phyloP scores from a whole-genome alignment of 2,329 filamentous ascomycete genomes.

The Leptographium lundbergii region DNA sequence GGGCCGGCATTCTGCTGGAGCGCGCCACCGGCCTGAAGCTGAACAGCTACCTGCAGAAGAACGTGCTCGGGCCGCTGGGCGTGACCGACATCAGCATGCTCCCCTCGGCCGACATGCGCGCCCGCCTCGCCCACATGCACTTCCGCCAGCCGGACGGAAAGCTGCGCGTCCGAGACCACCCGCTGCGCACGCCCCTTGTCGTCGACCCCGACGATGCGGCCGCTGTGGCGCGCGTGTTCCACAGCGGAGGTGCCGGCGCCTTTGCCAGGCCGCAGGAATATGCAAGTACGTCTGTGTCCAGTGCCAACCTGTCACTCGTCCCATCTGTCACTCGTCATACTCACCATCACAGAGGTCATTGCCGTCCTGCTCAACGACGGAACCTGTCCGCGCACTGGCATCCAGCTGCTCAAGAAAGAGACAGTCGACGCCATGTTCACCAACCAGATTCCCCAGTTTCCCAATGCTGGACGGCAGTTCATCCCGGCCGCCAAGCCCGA shows the following conservation, averaged over 20 bases:
- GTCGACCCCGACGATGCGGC: constrained; percentile 5
- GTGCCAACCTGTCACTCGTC: background rate
- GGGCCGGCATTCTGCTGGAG: constrained; percentile 33
- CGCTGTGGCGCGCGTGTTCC: constrained; percentile 12
- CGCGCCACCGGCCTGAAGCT: constrained; percentile 26
- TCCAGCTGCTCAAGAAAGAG: constrained; percentile 35
- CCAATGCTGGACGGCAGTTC: constrained; percentile 31
- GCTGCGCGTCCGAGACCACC: constrained; percentile 23
- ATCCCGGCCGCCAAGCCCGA: constrained; percentile 30
- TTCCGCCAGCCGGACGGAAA: constrained; percentile 30
- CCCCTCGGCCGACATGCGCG: constrained; percentile 36
- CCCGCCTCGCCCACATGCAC: constrained; percentile 41
- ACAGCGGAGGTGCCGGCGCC: constrained; percentile 31
- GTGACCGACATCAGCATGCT: constrained; percentile 35
- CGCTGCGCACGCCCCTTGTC: constrained; percentile 7
- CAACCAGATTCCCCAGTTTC: constrained; percentile 43
- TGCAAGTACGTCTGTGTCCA: constrained; percentile 11
- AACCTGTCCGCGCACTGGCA: constrained; percentile 39
- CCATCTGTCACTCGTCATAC: background rate
- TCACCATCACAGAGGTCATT: constrained; percentile 33
- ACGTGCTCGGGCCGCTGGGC: constrained; percentile 31
- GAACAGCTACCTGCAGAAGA: constrained; percentile 29
- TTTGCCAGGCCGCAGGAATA: constrained; percentile 30
- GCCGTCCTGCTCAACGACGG: constrained; percentile 49
- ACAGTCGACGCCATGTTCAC: constrained; percentile 49